Conservation (phyloP, 1,139 yeast species). For the Debaryomyces fabryi region DNA sequence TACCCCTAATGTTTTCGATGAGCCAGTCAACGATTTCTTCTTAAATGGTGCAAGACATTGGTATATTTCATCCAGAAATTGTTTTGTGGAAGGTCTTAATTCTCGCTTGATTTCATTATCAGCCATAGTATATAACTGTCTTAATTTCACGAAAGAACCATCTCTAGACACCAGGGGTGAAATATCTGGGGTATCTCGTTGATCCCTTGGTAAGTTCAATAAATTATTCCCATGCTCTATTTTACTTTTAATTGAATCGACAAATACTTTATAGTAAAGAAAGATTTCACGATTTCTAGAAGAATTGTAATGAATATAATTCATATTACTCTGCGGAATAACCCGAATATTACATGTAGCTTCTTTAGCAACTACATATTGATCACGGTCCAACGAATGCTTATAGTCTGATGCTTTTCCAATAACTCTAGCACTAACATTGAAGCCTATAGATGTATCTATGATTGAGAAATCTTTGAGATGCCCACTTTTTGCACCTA, state of each 20-base stretch:
- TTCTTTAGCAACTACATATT: slow-evolving; percentile 43
- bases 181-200: slow-evolving; percentile 12
- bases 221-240: slow-evolving; percentile 33
- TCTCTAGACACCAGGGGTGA: slow-evolving; percentile 20
- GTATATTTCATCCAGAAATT: slow-evolving; percentile 28
- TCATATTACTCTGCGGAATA: slow-evolving; percentile 34
- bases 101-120: slow-evolving; percentile 21
- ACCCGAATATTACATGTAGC: slow-evolving; percentile 38
- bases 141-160: slow-evolving; percentile 24
- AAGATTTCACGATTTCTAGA: slow-evolving; percentile 25
- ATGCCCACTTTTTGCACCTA: slow-evolving; percentile 23
- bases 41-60: slow-evolving; percentile 38
- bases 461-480: slow-evolving; percentile 41
- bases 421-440: slow-evolving; percentile 46
- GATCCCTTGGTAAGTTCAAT: slow-evolving; percentile 13
- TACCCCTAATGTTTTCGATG: slow-evolving; percentile 36
- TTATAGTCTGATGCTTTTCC: slow-evolving; percentile 45
- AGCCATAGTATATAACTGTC: slow-evolving; percentile 37
- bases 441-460: slow-evolving; percentile 41
- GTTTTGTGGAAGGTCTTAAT: slow-evolving; percentile 19
- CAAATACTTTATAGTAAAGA: slow-evolving; percentile 42
- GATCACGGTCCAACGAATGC: slow-evolving; percentile 25
- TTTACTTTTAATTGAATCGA: slow-evolving; percentile 33
- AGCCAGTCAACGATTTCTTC: slow-evolving; percentile 41
- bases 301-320: slow-evolving; percentile 22